These are phyloP conservation scores for Leccinum variicolor DNA, from an alignment of 768 basidiomycete species.

Conservation along the genomic window DNA sequence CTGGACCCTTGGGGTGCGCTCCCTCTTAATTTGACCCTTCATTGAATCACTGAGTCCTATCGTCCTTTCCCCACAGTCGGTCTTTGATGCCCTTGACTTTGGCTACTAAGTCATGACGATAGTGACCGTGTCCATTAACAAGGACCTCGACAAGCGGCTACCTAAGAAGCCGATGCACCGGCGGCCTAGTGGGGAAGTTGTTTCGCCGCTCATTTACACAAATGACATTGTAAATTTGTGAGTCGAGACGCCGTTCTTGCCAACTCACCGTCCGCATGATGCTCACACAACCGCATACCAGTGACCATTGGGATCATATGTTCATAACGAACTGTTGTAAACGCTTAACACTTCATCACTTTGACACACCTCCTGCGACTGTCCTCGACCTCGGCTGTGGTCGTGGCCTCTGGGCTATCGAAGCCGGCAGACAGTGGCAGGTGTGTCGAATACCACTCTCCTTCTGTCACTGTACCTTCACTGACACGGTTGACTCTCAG, in stretches of 20 bases:
- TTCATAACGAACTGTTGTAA: slow-evolving; percentile 50
- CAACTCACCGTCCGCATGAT: neutral
- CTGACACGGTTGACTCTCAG: slow-evolving; percentile 31
- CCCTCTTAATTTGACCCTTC: slow-evolving; percentile 15
- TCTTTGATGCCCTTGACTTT: slow-evolving; percentile 23
- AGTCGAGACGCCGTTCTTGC: slow-evolving; percentile 21
- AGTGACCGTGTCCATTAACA: slow-evolving; percentile 21
- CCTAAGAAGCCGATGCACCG: slow-evolving; percentile 38
- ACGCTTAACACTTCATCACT: slow-evolving; percentile 52
- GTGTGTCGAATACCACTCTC: slow-evolving; percentile 36
- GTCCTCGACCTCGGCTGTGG: slow-evolving; percentile 75
- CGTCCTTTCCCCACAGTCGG: slow-evolving; percentile 11
- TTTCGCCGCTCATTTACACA: slow-evolving; percentile 53
- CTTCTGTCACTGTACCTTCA: neutral
- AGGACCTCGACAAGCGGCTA: slow-evolving; percentile 46
- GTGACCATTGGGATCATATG: slow-evolving; percentile 72
- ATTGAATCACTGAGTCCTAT: slow-evolving; percentile 4
- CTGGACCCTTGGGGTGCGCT: slow-evolving; percentile 15
- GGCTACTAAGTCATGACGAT: slow-evolving; percentile 23
- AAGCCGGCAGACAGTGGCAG: slow-evolving; percentile 65
- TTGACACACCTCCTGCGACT: slow-evolving; percentile 45
- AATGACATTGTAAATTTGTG: slow-evolving; percentile 54
- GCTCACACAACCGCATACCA: slow-evolving; percentile 24
- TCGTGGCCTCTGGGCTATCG: slow-evolving; percentile 65
- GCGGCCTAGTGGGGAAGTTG: slow-evolving; percentile 47